A percentile compares a stretch with the other conserved stretches of the same genome.
These are phyloP conservation scores for Penicillium sp. DNA, from an alignment of 2,329 filamentous ascomycete genomes.

Conservation along the genomic window DNA sequence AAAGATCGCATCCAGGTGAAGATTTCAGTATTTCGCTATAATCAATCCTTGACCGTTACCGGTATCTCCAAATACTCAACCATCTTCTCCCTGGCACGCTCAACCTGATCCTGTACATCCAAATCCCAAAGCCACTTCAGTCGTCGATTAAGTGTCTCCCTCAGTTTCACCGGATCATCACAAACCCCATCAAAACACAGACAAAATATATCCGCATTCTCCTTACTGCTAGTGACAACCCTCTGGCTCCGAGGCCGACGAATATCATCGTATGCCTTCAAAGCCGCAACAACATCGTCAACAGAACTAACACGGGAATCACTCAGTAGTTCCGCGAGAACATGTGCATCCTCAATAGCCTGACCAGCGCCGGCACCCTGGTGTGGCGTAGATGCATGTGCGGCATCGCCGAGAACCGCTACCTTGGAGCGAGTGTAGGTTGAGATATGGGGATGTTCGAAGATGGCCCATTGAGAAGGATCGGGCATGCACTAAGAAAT, in stretches of 20 bases:
- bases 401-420: conserved; percentile 40
- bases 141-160: conserved; percentile 23
- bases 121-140: conserved; percentile 38
- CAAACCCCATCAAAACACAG: conserved; percentile 29
- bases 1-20: background rate
- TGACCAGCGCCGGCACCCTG: conserved; percentile 43
- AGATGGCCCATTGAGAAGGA: conserved; percentile 39
- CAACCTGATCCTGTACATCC: conserved; percentile 31
- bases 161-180: conserved; percentile 29
- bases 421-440: conserved; percentile 33
- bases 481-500: conserved; percentile 30
- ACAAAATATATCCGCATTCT: conserved; percentile 40
- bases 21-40: too few relatives aligned
- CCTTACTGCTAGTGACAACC: conserved; percentile 52
- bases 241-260: conserved; percentile 52
- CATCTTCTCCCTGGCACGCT: conserved; percentile 26
- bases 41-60: background rate
- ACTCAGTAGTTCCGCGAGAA: conserved; percentile 48
- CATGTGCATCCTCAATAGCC: conserved; percentile 41
- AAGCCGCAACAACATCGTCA: conserved; percentile 46
- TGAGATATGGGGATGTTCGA: conserved; percentile 34
- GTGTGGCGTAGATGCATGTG: conserved; percentile 41
- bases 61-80: background rate
- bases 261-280: conserved; percentile 53
- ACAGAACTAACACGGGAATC: conserved; percentile 33